Base-by-base conservation (phyloP, 768 basidiomycete genomes). In the Nidularia pulvinata region DNA sequence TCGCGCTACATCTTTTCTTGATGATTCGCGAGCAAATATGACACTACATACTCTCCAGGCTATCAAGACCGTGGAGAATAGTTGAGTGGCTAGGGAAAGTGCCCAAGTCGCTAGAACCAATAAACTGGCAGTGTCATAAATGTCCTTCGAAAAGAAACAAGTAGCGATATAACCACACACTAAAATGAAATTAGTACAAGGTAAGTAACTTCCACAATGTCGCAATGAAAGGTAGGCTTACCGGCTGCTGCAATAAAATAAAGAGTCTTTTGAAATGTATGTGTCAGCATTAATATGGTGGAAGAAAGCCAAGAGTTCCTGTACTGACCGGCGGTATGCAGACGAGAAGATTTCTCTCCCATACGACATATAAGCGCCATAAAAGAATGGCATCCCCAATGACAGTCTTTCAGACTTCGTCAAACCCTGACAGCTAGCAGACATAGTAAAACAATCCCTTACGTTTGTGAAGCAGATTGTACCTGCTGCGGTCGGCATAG, bases 321-420 rank as follows among this genome's bases (percentile, higher is more conserved):
- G 33, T n/a, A 16, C 46, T 10, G 11, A 53, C 33, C 10, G 58
- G 58, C 16, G 56, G 33, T 9, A 54, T 7, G 22, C 49, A 55
- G 4, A 56, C 39, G 30, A 47, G 54, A 1, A 48, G 33, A 25
- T 57, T 61, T 3, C 54, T 56, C 6, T 53, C 55, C 60, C 60
- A 61, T 3, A 64, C 57, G 16, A 55, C 49, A 36, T 64, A 61
- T 4, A 61, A 42, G 4, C 62, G 43, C 62, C 62, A 64, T 11
- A 64, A 43, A n/a, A 64, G 50, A 22, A 58, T 50, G 19, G 53
- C 37, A 33, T 61, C 62, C 10, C 57, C 58, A 19, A 63, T 46
- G 32, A 58, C 52, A 30, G 55, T 53, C 60, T 61, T 33, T 10
- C 2, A 32, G 16, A 49, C 46, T 19, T 33, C 19, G 33, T 22